phyloP scores from a whole-genome alignment of 2,329 filamentous ascomycete genomes.

The Onygenales sp. region DNA sequence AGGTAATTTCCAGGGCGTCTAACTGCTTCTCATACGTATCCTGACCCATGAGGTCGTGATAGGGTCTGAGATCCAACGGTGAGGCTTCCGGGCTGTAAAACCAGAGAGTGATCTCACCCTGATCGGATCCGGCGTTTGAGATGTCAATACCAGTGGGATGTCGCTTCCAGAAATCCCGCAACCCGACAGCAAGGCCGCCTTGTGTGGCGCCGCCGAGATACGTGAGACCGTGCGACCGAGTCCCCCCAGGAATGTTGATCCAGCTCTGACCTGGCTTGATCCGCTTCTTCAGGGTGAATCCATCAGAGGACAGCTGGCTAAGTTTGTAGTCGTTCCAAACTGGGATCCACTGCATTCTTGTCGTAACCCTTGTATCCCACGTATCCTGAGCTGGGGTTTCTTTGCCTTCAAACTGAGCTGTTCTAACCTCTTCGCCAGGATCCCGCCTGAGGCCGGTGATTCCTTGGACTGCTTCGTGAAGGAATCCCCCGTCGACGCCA shows the following conservation, averaged over 20 bases:
- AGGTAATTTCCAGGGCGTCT: conserved; percentile 53
- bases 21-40: conserved; percentile 49
- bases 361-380: conserved; percentile 39
- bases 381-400: conserved; percentile 35
- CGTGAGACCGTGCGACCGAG: conserved; percentile 45
- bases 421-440: conserved; percentile 40
- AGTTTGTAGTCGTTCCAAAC: conserved; percentile 50
- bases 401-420: conserved; percentile 42
- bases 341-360: conserved; percentile 47
- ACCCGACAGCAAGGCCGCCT: conserved; percentile 51
- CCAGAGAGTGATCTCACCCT: conserved; percentile 49
- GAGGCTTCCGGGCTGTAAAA: conserved; percentile 48
- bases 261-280: conserved; percentile 49
- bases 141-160: conserved; percentile 52
- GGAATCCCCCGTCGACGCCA: conserved; percentile 45
- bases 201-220: conserved; percentile 49
- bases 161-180: conserved; percentile 55
- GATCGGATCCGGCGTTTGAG: conserved; percentile 39
- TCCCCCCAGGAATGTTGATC: conserved; percentile 50
- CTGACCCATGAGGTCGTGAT: conserved; percentile 48
- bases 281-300: conserved; percentile 51
- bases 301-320: conserved; percentile 49
- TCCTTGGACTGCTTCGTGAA: conserved; percentile 51
- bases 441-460: conserved; percentile 51
- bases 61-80: conserved; percentile 48